These are phyloP conservation scores for Drechslera avenae DNA, from an alignment of 2,329 filamentous ascomycete species.

Conservation along the genomic window DNA sequence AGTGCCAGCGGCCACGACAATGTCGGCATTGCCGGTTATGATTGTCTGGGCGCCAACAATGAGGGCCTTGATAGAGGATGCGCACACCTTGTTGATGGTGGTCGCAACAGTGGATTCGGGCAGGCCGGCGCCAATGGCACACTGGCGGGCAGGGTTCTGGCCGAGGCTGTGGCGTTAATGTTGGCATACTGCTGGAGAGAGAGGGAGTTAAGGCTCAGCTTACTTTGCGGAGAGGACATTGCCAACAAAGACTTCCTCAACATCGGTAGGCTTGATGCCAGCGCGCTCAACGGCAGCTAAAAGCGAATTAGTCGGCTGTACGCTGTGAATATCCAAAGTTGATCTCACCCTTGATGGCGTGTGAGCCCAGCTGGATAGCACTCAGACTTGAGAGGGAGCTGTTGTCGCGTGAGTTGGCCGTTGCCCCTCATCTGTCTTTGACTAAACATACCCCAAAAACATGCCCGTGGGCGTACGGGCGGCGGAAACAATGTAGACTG, in stretches of 20 bases:
- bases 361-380: slow-evolving; percentile 83
- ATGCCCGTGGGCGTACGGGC: slow-evolving; percentile 90
- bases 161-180: slow-evolving; percentile 70
- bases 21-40: slow-evolving; percentile 90
- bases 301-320: slow-evolving; percentile 20
- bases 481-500: slow-evolving; percentile 95
- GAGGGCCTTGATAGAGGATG: slow-evolving; percentile 91
- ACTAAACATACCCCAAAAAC: slow-evolving; percentile 78
- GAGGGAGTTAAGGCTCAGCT: slow-evolving; percentile 24
- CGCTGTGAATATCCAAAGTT: neutral
- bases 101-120: slow-evolving; percentile 80
- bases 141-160: slow-evolving; percentile 95
- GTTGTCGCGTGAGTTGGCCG: slow-evolving; percentile 33
- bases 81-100: slow-evolving; percentile 99
- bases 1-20: slow-evolving; percentile 90
- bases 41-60: slow-evolving; percentile 96
- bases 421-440: slow-evolving; percentile 26
- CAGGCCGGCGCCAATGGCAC: slow-evolving; percentile 86
- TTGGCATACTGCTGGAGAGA: neutral
- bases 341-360: slow-evolving; percentile 84
- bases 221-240: slow-evolving; percentile 98
- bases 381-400: slow-evolving; percentile 88
- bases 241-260: slow-evolving; percentile 97
- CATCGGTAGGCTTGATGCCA: slow-evolving; percentile 82
- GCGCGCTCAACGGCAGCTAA: slow-evolving; percentile 81